Percentiles rank a stretch among this genome's conserved stretches.
phyloP scores from a whole-genome alignment of 768 basidiomycete genomes.

The Lactifluus echinatus region DNA sequence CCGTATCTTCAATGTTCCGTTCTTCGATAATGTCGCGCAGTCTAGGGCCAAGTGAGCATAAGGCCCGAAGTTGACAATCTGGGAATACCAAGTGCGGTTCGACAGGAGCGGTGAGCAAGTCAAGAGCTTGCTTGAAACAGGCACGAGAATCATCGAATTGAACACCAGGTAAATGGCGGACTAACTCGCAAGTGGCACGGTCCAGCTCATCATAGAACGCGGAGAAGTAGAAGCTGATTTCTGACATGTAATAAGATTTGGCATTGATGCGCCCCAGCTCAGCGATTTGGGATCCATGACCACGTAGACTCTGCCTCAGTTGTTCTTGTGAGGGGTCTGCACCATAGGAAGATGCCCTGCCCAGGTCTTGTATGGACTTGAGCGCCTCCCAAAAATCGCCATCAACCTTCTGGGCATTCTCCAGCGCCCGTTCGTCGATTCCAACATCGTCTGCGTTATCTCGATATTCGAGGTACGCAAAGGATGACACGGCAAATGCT shows the following conservation, averaged over 20 bases:
- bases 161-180: background rate
- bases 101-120: background rate
- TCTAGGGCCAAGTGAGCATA: background rate
- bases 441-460: no score
- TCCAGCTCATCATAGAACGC: background rate
- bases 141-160: background rate
- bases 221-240: background rate
- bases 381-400: background rate
- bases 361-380: background rate
- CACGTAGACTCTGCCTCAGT: background rate
- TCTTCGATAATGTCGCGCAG: background rate
- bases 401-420: slow-evolving; percentile 3
- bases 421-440: no score
- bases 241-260: background rate
- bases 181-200: background rate
- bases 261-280: background rate
- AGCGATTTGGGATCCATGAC: background rate
- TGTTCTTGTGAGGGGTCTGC: slow-evolving; percentile 1
- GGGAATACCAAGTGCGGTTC: background rate
- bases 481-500: no score
- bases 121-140: background rate
- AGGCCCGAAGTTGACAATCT: background rate
- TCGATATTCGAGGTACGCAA: no score
- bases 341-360: background rate
- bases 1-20: no score